A percentile compares a stretch with the other conserved stretches of the same genome.
Evolutionary conservation across 2,329 filamentous ascomycete genomes (phyloP).

Genomic region (Xylariaceae sp.): DNA sequence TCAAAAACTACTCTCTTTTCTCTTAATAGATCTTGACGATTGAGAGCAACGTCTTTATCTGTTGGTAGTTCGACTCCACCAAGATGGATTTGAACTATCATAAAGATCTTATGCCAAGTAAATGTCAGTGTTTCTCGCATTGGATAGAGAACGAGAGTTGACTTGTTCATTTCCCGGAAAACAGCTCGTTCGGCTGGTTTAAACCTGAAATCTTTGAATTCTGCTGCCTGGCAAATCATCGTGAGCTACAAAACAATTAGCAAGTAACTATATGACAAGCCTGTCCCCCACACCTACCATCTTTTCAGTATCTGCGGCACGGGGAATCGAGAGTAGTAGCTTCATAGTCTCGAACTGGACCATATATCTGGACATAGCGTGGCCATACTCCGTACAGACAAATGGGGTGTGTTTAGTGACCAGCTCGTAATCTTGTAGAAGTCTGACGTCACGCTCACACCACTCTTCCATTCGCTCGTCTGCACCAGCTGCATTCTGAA

Average conservation of each 20-base stretch:
- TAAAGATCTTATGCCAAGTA: constrained; percentile 74
- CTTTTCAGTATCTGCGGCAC: constrained; percentile 65
- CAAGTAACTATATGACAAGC: not conserved
- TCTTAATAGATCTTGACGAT: constrained; percentile 61
- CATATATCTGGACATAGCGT: constrained; percentile 85
- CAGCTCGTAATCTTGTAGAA: constrained; percentile 66
- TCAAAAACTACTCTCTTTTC: constrained; percentile 71
- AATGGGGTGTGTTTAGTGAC: constrained; percentile 58
- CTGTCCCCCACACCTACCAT: constrained; percentile 60
- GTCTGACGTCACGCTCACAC: constrained; percentile 69
- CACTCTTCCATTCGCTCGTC: constrained; percentile 73
- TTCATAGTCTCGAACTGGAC: constrained; percentile 82
- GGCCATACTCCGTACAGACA: constrained; percentile 72
- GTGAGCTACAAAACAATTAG: constrained; percentile 59
- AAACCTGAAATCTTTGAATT: constrained; percentile 76
- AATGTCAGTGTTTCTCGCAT: constrained; percentile 71
- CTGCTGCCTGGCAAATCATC: constrained; percentile 68
- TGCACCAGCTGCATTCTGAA: constrained; percentile 53
- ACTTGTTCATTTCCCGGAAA: constrained; percentile 76
- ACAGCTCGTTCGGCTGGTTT: constrained; percentile 70
- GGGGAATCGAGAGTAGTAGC: constrained; percentile 66
- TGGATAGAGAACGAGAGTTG: constrained; percentile 70
- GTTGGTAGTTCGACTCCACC: constrained; percentile 67
- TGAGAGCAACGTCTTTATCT: constrained; percentile 62
- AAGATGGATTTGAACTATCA: constrained; percentile 78